Conservation (phyloP, 2,329 filamentous ascomycete genomes). For the Cordyceps farinosa region DNA sequence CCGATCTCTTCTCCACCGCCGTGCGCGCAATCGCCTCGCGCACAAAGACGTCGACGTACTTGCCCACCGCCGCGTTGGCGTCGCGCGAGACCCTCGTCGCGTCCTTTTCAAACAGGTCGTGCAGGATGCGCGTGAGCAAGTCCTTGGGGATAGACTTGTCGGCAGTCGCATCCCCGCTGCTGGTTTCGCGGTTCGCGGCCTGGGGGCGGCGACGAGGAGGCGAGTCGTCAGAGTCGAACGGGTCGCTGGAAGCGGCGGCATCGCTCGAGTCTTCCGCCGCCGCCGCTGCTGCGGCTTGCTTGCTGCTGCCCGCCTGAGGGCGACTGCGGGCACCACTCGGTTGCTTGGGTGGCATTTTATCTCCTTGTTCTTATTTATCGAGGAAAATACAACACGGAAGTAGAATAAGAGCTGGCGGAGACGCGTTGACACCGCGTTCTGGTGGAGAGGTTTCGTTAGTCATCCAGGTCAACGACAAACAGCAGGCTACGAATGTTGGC, state of each 20-base stretch:
- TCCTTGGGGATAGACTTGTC: slow-evolving; percentile 62
- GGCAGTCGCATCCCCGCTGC: slow-evolving; percentile 34
- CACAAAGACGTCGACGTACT: slow-evolving; percentile 89
- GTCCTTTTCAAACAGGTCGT: slow-evolving; percentile 72
- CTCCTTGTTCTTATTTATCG: neutral
- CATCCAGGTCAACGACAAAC: neutral
- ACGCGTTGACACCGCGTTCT: neutral
- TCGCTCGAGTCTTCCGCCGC: slow-evolving; percentile 23
- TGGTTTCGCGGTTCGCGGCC: slow-evolving; percentile 6
- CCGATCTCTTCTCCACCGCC: slow-evolving; percentile 64
- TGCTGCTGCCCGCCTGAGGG: slow-evolving; percentile 29
- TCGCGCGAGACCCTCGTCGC: slow-evolving; percentile 71
- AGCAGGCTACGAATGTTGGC: neutral
- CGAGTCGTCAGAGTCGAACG: slow-evolving; percentile 31
- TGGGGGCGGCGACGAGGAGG: slow-evolving; percentile 21
- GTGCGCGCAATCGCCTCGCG: slow-evolving; percentile 81
- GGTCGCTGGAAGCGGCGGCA: slow-evolving; percentile 29
- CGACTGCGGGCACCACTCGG: slow-evolving; percentile 37
- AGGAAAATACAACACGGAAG: neutral
- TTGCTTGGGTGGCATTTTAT: slow-evolving; percentile 42
- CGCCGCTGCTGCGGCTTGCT: slow-evolving; percentile 21
- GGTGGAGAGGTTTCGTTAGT: slow-evolving; percentile 14
- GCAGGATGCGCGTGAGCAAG: slow-evolving; percentile 71
- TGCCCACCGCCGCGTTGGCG: slow-evolving; percentile 71
- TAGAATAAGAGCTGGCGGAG: neutral